Evolutionary conservation across 495 filamentous ascomycete species (phyloP).

Genomic region (Aspergillus haitiensis): DNA sequence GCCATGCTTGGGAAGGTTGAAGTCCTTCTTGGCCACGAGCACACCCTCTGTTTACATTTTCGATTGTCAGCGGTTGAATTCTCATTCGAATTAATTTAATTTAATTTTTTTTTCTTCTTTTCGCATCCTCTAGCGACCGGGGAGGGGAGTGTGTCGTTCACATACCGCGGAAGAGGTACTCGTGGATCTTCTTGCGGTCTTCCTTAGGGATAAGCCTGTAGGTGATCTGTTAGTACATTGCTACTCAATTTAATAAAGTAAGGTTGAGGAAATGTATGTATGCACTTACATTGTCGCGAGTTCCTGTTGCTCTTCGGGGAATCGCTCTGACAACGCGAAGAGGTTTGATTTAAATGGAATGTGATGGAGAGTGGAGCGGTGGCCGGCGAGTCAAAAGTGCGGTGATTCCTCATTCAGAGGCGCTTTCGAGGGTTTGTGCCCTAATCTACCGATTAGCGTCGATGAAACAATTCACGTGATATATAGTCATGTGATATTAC

Average conservation of each 20-base stretch:
- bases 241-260: background rate
- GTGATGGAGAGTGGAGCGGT: slow-evolving; percentile 40
- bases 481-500: slow-evolving; percentile 24
- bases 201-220: slow-evolving; percentile 96
- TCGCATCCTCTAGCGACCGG: background rate
- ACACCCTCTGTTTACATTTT: slow-evolving; percentile 76
- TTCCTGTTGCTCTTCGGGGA: slow-evolving; percentile 60
- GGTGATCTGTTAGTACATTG: slow-evolving; percentile 15
- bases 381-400: slow-evolving; percentile 41
- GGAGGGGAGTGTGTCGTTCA: slow-evolving; percentile 30
- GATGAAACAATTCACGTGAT: slow-evolving; percentile 19
- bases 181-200: slow-evolving; percentile 99
- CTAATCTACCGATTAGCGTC: slow-evolving; percentile 30
- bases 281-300: slow-evolving; percentile 57
- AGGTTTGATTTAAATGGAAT: slow-evolving; percentile 42
- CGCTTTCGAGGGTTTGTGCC: slow-evolving; percentile 39
- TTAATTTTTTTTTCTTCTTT: background rate
- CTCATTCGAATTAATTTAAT: no score
- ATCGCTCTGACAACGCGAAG: slow-evolving; percentile 55
- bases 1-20: slow-evolving; percentile 86
- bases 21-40: slow-evolving; percentile 98
- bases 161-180: slow-evolving; percentile 98
- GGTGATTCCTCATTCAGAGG: slow-evolving; percentile 34
- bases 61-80: slow-evolving; percentile 19
- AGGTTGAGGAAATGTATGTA: slow-evolving; percentile 4